phyloP scores from a whole-genome alignment of 768 basidiomycete species.

The Kwoniella sp. region DNA sequence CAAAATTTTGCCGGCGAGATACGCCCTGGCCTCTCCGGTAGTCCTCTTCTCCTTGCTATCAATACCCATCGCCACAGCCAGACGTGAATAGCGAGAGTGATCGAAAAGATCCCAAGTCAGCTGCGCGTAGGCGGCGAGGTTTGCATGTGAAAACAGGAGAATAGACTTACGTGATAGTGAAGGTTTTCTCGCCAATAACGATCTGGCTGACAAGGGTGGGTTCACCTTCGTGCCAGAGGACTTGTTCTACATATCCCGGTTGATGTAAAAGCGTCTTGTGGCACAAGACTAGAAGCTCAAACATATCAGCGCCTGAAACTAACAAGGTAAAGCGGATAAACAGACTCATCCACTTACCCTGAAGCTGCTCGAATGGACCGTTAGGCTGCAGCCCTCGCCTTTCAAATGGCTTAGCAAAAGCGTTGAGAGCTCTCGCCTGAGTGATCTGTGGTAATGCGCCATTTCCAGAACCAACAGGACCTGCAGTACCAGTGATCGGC shows the following conservation, averaged over 20 bases:
- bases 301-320: neutral
- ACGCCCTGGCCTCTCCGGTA: constrained; percentile 17
- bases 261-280: neutral
- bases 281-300: neutral
- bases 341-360: neutral
- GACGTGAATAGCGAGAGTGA: too few species aligned
- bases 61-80: too few species aligned
- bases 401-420: neutral
- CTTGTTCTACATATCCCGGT: constrained; percentile 4
- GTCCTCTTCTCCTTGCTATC: constrained; percentile 1
- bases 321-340: too few species aligned
- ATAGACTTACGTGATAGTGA: constrained; percentile 10
- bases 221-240: constrained; percentile 3
- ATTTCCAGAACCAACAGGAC: too few species aligned
- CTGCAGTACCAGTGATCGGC: neutral
- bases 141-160: neutral
- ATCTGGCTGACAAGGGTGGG: constrained; percentile 9
- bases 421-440: neutral
- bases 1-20: constrained; percentile 29
- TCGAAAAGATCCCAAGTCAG: neutral
- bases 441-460: neutral
- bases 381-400: neutral
- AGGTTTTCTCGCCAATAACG: constrained; percentile 10
- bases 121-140: neutral
- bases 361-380: neutral